Conservation (phyloP, 1,284 basidiomycete genomes). For the Marasmius sp. region DNA sequence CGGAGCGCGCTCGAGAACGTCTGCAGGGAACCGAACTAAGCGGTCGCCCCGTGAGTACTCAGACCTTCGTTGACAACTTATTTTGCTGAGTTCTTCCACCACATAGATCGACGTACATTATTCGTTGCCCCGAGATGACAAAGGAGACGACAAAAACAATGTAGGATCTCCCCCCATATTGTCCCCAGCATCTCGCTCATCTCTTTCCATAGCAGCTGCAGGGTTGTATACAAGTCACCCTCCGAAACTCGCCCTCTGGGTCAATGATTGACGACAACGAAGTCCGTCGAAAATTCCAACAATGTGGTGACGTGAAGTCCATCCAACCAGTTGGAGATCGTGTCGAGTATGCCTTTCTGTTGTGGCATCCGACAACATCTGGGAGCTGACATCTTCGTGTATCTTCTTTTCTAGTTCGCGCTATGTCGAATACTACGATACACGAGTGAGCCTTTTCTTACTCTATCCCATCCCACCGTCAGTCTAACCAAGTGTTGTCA, state of each 20-base stretch:
- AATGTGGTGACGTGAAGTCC: slow-evolving; percentile 88
- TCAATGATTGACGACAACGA: slow-evolving; percentile 81
- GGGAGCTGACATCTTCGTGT: slow-evolving; percentile 6
- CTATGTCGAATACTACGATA: slow-evolving; percentile 89
- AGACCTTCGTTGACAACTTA: background rate
- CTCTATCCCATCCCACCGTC: slow-evolving; percentile 10
- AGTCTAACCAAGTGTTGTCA: slow-evolving; percentile 25
- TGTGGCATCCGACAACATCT: background rate
- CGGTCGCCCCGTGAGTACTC: slow-evolving; percentile 77
- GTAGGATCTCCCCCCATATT: slow-evolving; percentile 38
- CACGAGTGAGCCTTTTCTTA: slow-evolving; percentile 51
- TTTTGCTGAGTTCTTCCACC: slow-evolving; percentile 14
- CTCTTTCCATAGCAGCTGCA: slow-evolving; percentile 53
- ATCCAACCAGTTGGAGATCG: slow-evolving; percentile 68
- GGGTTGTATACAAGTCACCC: slow-evolving; percentile 80
- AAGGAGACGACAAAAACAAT: slow-evolving; percentile 89
- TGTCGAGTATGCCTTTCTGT: slow-evolving; percentile 51
- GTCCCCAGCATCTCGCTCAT: background rate
- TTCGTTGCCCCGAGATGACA: slow-evolving; percentile 89
- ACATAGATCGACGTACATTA: slow-evolving; percentile 95
- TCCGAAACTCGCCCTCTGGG: slow-evolving; percentile 67
- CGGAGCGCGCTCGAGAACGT: slow-evolving; percentile 85
- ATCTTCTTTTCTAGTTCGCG: slow-evolving; percentile 54
- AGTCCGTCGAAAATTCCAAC: slow-evolving; percentile 79
- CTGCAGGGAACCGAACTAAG: slow-evolving; percentile 85